Percentiles rank a stretch among this genome's conserved stretches.
Conservation (phyloP, 257 asterid genomes). For the Capsicum pubescens region DNA sequence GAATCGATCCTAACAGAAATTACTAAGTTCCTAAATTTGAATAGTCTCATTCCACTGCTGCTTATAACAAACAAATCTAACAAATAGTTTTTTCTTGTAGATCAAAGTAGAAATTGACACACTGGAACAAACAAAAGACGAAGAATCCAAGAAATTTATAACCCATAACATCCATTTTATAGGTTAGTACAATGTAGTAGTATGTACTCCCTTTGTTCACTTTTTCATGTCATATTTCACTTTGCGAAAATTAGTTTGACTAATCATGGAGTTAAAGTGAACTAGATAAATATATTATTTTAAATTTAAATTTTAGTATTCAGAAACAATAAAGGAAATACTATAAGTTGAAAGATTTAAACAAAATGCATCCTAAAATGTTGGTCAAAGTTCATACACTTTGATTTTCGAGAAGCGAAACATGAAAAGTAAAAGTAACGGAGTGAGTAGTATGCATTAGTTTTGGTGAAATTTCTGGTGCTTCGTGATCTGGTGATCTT, state of each 20-base stretch:
- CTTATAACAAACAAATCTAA: background rate
- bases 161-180: slow-evolving; percentile 71
- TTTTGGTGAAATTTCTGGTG: background rate
- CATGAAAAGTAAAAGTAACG: too few species aligned
- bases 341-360: too few species aligned
- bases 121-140: slow-evolving; percentile 81
- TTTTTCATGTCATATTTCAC: too few species aligned
- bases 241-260: too few species aligned
- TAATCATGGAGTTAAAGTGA: too few species aligned
- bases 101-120: slow-evolving; percentile 76
- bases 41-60: background rate
- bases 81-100: slow-evolving; percentile 37
- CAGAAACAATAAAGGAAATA: too few species aligned
- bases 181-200: slow-evolving; percentile 51
- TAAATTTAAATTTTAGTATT: too few species aligned
- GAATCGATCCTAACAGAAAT: background rate
- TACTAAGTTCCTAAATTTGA: background rate
- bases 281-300: too few species aligned
- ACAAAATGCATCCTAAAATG: too few species aligned
- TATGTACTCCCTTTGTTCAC: background rate
- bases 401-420: too few species aligned
- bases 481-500: background rate
- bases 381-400: too few species aligned
- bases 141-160: slow-evolving; percentile 70
- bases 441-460: background rate